Percentiles rank a stretch among this genome's conserved stretches.
phyloP scores from a whole-genome alignment of 306 rosid species.

The Calophaca sinica region DNA sequence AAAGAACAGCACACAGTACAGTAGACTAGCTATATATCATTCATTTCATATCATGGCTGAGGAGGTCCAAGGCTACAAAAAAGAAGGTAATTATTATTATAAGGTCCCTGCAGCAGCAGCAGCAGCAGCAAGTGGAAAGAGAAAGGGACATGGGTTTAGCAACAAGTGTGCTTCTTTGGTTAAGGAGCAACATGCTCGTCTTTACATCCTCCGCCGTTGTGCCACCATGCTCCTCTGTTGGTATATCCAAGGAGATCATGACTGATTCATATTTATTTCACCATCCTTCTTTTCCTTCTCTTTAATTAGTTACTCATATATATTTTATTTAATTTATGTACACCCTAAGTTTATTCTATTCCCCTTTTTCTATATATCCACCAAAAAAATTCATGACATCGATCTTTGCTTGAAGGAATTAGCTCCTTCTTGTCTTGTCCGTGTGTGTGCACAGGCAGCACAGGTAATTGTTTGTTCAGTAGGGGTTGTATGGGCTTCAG shows the following conservation, averaged over 20 bases:
- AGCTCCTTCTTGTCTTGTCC: no score
- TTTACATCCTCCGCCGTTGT: conserved; percentile 90
- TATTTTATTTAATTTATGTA: no score
- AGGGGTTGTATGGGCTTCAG: no score
- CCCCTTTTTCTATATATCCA: no score
- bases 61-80: not conserved
- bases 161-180: conserved; percentile 74
- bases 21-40: not conserved
- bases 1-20: not conserved
- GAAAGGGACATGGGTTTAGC: conserved; percentile 58
- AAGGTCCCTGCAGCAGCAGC: no score
- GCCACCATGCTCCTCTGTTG: conserved; percentile 98
- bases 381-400: no score
- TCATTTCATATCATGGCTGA: conserved; percentile 43
- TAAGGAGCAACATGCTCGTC: conserved; percentile 86
- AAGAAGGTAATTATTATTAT: not conserved
- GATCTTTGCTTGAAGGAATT: no score
- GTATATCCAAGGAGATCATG: conserved; percentile 92
- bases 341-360: no score
- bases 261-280: not conserved
- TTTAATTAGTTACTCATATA: no score
- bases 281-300: no score
- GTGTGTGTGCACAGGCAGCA: no score
- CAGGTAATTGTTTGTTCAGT: no score
- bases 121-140: conserved; percentile 47